Evolutionary conservation across 495 filamentous ascomycete genomes (phyloP), one percentile per base, ranked within the genome.

Genomic region (Penicillium robsamsonii): DNA sequence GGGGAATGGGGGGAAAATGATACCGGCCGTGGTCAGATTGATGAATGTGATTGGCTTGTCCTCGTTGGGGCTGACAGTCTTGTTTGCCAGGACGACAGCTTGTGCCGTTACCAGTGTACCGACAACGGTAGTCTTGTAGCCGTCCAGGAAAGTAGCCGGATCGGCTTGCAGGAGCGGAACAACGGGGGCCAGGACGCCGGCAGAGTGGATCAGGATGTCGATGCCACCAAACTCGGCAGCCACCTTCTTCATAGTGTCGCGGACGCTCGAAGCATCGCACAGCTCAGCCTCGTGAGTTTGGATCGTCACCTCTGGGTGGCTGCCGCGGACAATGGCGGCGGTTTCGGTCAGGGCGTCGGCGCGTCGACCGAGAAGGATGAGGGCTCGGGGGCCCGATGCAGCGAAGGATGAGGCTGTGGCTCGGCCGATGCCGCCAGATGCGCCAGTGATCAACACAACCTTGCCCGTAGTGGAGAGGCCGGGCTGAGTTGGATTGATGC

Each of bases 321-420:
- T 56, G 43, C 24, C 38, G 25, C 70, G 64, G 13, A 72, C 60
- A 25, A 77, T 59, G 3, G 63, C 69, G 20, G 73, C 67, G 31
- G 62, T 72, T 24, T 75, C 54, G 0, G 45, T 48, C 12, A 67
- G 66, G 37, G 77, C 60, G 25, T 70, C 62, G 20, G 75, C 76
- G 10, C 75, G 70, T 15, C 78, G 75, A 18, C 69, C 75, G 57
- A 60, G 47, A 62, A 58, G 30, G 22, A 57, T 61, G 25, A 59
- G 53, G 43, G 63, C 56, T 55, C 53, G 41, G 41, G 63, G 53
- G 11, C 50, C 46, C 22, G 60, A 58, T 45, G 50, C 57, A 18
- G 60, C 57, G 58, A 81, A 89, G 41, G 77, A 82, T 53, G 86
- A 78, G 49, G 60, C 60, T 47, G 60, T 55, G 38, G 54, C 60